These are phyloP conservation scores for Oryza nivara DNA, from an alignment of 176 grass and related monocot species.

Conservation along the genomic window DNA sequence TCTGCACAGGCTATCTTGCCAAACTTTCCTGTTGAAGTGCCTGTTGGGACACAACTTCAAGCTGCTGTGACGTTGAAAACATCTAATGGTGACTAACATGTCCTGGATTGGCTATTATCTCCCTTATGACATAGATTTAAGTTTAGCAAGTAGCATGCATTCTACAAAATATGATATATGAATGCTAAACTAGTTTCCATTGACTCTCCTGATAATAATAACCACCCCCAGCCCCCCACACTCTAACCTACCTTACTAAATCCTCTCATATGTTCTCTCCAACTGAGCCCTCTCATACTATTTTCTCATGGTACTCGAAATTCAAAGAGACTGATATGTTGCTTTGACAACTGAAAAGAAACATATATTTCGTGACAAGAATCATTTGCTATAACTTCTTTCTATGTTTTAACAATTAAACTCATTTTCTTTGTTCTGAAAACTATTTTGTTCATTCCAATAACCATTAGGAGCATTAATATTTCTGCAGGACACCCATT, in stretches of 20 bases:
- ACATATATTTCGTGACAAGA: neutral
- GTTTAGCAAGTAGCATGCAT: conserved; percentile 21
- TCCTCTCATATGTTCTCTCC: neutral
- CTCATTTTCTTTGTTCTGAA: conserved; percentile 12
- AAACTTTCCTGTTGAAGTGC: conserved; percentile 82
- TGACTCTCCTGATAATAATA: neutral
- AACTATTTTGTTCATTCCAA: conserved; percentile 37
- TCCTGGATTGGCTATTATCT: conserved; percentile 20
- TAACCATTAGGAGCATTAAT: conserved; percentile 13
- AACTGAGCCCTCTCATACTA: neutral
- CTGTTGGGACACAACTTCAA: conserved; percentile 81
- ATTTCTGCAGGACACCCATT: conserved; percentile 64
- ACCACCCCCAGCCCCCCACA: too few relatives aligned
- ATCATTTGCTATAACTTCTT: neutral
- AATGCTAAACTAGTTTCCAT: neutral
- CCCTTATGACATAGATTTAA: conserved; percentile 9
- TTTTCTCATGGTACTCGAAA: neutral
- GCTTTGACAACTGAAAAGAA: neutral
- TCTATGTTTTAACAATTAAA: neutral
- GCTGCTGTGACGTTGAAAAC: conserved; percentile 72
- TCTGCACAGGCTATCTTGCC: conserved; percentile 68
- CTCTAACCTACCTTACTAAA: neutral
- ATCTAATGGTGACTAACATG: conserved; percentile 63
- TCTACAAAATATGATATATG: neutral
- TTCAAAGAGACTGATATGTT: neutral